Evolutionary conservation across 306 rosid genomes (phyloP), one percentile per base, ranked within the genome.

Genomic region (Gynostemma pentaphyllum): DNA sequence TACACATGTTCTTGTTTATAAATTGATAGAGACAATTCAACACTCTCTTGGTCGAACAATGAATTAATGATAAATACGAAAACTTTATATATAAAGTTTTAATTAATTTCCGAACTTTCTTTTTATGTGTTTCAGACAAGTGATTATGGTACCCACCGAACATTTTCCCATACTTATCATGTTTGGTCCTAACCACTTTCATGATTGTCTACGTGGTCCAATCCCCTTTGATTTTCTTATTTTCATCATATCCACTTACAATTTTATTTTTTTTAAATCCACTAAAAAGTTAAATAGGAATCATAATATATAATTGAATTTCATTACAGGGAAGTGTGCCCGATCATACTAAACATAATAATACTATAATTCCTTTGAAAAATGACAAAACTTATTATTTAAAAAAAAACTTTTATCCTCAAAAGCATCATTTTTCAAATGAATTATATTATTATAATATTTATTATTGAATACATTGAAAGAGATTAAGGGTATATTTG

Each of bases 91-190:
- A n/a, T n/a, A n/a, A n/a, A n/a, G n/a, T 26, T 52, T 52, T 14
- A 52, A 52, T 52, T 14, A 27, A 52, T 52, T 18, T 9, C 57
- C 34, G 26, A 24, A 50, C 57, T 22, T 4, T 5, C 16, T 11
- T 0, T 16, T 30, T 3, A 55, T 55, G 3, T 26, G 9, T 54
- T 56, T 56, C 2, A 55, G 62, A 54, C 62, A 30, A 55, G 62
- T 55, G 62, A 55, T 55, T 55, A 55, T 55, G 44, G 32, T 30
- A 30, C 62, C 62, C 62, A 55, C 44, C 62, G 18, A 55, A 30
- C 62, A 28, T 54, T 54, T 54, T 30, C 62, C 27, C 59, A 51
- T 36, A 26, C 59, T 51, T 51, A 51, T 51, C 57, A 51, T 51
- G 57, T 51, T 36, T 26, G 1, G 9, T 51, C 14, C 57, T 51